phyloP scores from a whole-genome alignment of 805 yeast species.

The Myxozyma neglecta region DNA sequence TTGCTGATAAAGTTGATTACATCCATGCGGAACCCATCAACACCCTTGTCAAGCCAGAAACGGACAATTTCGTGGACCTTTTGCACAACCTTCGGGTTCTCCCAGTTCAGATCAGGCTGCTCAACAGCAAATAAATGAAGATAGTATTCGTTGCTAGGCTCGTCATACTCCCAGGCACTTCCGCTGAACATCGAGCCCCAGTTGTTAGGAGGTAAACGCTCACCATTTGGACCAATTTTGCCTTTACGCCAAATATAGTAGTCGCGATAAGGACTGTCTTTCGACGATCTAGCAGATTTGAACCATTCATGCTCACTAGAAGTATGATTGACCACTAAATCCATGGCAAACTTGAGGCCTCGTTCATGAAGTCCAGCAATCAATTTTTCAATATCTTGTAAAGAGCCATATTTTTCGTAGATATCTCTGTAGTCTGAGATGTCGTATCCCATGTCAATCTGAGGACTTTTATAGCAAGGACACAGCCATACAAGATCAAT shows the following conservation, averaged over 20 bases:
- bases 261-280: slow-evolving; percentile 56
- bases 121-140: slow-evolving; percentile 53
- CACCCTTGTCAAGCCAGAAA: slow-evolving; percentile 58
- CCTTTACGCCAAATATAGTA: slow-evolving; percentile 63
- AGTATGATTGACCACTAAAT: slow-evolving; percentile 61
- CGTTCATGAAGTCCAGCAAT: slow-evolving; percentile 51
- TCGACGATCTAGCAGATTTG: slow-evolving; percentile 54
- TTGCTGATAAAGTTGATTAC: slow-evolving; percentile 57
- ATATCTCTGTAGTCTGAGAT: slow-evolving; percentile 57
- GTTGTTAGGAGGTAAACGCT: slow-evolving; percentile 57
- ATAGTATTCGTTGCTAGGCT: slow-evolving; percentile 55
- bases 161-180: slow-evolving; percentile 60
- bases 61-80: slow-evolving; percentile 51
- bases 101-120: slow-evolving; percentile 70
- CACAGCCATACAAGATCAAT: slow-evolving; percentile 58
- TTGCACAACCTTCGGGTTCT: slow-evolving; percentile 46
- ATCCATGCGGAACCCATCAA: slow-evolving; percentile 62
- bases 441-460: slow-evolving; percentile 65
- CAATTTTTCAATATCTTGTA: slow-evolving; percentile 41
- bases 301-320: slow-evolving; percentile 59
- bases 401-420: slow-evolving; percentile 38
- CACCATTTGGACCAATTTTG: slow-evolving; percentile 47
- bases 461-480: slow-evolving; percentile 61
- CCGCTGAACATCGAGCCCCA: slow-evolving; percentile 51
- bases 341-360: slow-evolving; percentile 55